These are phyloP conservation scores for Triticum turgidum DNA, from an alignment of 176 grass and related monocot genomes.

Conservation along the genomic window DNA sequence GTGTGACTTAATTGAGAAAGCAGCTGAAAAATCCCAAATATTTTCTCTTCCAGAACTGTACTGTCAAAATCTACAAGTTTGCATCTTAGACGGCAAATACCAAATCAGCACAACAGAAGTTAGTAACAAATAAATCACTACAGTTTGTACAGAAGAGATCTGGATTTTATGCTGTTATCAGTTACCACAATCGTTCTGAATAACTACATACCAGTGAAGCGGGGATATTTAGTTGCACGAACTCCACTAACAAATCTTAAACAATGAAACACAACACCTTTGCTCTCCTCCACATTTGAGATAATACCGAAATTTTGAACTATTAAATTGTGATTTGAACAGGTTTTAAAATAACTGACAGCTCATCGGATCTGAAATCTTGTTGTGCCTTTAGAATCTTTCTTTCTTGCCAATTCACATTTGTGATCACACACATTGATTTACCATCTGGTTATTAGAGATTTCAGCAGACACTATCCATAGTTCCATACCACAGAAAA, in stretches of 20 bases:
- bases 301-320: neutral
- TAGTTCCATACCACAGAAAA: neutral
- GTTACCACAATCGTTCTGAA: neutral
- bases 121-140: neutral
- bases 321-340: neutral
- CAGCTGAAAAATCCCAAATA: neutral
- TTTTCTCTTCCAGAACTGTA: neutral
- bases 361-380: neutral
- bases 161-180: neutral
- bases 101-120: neutral
- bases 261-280: neutral
- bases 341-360: neutral
- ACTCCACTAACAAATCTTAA: neutral
- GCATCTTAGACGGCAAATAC: neutral
- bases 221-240: too few relatives aligned
- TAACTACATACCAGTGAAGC: neutral
- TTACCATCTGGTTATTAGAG: neutral
- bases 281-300: neutral
- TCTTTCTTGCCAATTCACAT: neutral
- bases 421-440: neutral
- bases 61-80: neutral
- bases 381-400: neutral
- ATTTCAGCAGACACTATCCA: neutral
- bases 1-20: neutral
- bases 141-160: neutral